Base-by-base conservation (phyloP, 352 stramenopile species). In the Plasmopara viticola region DNA sequence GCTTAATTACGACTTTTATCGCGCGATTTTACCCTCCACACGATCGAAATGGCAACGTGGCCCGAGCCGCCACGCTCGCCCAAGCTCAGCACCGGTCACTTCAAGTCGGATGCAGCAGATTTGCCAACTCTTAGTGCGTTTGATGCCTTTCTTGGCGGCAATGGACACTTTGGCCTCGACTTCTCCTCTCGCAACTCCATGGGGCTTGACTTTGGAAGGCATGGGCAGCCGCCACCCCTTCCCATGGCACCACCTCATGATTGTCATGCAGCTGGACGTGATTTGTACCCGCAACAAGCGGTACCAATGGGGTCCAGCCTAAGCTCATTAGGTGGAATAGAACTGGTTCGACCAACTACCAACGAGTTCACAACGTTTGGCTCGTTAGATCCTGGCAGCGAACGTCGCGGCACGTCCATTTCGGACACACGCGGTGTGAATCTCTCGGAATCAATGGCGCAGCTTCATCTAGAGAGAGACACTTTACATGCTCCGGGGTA, bases 361-460 rank as follows among this genome's bases (percentile, higher is more conserved):
- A 53, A 48, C 9, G 44, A 64, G 18, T 62, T 70, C 15, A 37
- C 44, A n/a, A 28, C 9, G 9, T 41, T 66, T 0, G 15, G 17
- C 5, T 59, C 44, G 45, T 57, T 52, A 12, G 49, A 46, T 46
- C 40, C 57, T 39, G 35, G 48, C 29, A 37, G 18, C 40, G 18
- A 52, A 49, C 29, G 10, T 1, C 2, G 31, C 6, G 10, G 10
- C 6, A 35, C 31, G 5, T 1, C 15, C 0, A 41, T 49, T 33
- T 48, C 44, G 38, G 54, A 52, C 38, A 58, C 29, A 33, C 49
- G 35, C 15, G 45, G 35, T 1, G 78, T 78, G 42, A 64, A 75
- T 29, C 58, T 86, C 10, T 72, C 72, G 10, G 53, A 73, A 34
- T 49, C 65, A 9, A 77, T 86, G 68, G 62, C 76, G 2, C 57